Base-by-base conservation (phyloP, 257 asterid species). In the Ehretia macrophylla region DNA sequence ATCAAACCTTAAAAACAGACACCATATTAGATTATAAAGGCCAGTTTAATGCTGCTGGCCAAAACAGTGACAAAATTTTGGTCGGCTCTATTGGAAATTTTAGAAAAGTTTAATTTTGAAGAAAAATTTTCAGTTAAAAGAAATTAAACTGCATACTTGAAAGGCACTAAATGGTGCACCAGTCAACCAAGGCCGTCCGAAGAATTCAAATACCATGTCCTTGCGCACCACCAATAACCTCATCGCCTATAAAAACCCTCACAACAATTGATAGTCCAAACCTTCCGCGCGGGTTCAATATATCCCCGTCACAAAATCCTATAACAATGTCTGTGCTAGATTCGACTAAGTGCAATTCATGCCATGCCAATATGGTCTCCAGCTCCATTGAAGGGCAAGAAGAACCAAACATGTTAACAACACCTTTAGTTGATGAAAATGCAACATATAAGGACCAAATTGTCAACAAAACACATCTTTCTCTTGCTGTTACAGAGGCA, bases 401-500 rank as follows among this genome's bases (percentile, higher is more conserved):
- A 52, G 38, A 52, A 52, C 38, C 39, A 11, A 11, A 27, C 38
- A 21, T 52, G 17, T 23, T 52, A 20, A 52, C 56, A 51, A n/a
- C 54, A 49, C 57, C 39, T 4, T 52, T 52, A 37, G 38, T 52
- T 52, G 5, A 16, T 8, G 32, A 52, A 52, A 52, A 22, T 12
- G 57, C 38, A 23, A 20, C 38, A 11, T 22, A 21, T 5, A 19
- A 52, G 14, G 32, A 1, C 47, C 46, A 13, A 17, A 27, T 5
- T 40, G 16, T 35, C 23, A 5, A 21, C 14, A 47, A 58, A 48
- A 68, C 38, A 0, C 70, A 48, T 42, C 38, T 68, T 13, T 56
- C 75, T 32, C 55, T 68, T 0, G 68, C 62, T 3, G 21, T 62
- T 4, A 38, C 49, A 48, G 82, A 76, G 32, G 79, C 71, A 0